Percentiles rank a stretch among this genome's conserved stretches.
phyloP scores from a whole-genome alignment of 2,329 filamentous ascomycete species.

The Diaporthe citriasiana region DNA sequence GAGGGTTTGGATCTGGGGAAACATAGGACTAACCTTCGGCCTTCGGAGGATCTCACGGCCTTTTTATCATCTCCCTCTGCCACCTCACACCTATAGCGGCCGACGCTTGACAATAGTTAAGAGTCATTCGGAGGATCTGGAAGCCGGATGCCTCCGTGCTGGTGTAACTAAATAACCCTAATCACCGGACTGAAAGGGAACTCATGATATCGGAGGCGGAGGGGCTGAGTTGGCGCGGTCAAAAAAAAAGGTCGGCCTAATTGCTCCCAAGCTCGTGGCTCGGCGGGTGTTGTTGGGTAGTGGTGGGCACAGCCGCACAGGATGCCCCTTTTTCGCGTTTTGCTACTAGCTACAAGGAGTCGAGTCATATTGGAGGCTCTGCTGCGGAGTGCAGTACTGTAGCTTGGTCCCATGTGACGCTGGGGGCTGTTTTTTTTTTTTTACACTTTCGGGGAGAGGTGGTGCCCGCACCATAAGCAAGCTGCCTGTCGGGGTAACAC shows the following conservation, averaged over 20 bases:
- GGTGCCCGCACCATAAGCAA: neutral
- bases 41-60: neutral
- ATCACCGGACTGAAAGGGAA: conserved; percentile 8
- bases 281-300: conserved; percentile 8
- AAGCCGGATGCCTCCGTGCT: conserved; percentile 7
- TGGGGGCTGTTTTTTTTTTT: conserved; percentile 23
- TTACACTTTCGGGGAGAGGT: conserved; percentile 19
- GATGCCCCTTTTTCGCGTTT: conserved; percentile 4
- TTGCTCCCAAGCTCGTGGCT: conserved; percentile 17
- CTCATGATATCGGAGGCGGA: conserved; percentile 1
- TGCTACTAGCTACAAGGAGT: neutral
- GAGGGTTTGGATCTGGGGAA: neutral
- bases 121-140: conserved; percentile 15
- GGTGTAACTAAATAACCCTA: neutral
- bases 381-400: conserved; percentile 24
- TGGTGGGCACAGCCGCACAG: conserved; percentile 25
- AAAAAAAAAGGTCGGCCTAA: neutral
- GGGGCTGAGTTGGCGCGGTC: conserved; percentile 23
- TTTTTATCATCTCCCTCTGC: conserved; percentile 7
- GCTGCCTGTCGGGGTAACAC: conserved; percentile 29
- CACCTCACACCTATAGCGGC: conserved; percentile 23
- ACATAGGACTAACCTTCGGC: neutral
- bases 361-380: conserved; percentile 29
- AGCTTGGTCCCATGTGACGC: conserved; percentile 1
- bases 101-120: conserved; percentile 1